Evolutionary conservation across 2,329 filamentous ascomycete species (phyloP), one percentile per base, ranked within the genome.

Genomic region (Colletotrichum tanaceti): DNA sequence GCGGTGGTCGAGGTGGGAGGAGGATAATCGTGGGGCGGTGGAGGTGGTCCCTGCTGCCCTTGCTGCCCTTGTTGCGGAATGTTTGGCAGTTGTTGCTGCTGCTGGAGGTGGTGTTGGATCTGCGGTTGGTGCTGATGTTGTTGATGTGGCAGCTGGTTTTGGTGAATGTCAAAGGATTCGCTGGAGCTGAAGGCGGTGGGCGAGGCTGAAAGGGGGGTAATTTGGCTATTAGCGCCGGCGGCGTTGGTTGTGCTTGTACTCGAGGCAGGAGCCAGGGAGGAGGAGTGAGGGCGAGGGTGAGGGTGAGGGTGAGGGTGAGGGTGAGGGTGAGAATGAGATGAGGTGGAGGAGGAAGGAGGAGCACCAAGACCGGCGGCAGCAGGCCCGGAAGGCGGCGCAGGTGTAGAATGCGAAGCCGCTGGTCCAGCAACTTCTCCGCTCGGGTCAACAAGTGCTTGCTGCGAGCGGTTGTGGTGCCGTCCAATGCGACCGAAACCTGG

Each of bases 381-480:
- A 44, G 62, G 52, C 5, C 53, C 63, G 24, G 55, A 61, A 63
- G 66, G 49, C 54, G 63, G 47, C 53, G 66, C 41, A 58, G 58
- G 50, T 57, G 58, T 57, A 46, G 64, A 64, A 64, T 71, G 43
- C 72, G 71, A 18, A 63, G 64, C 11, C 68, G 70, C 20, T 72
- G 66, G 16, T 61, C 66, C 70, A 71, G 73, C 71, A 73, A 63
- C 65, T 72, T 63, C 74, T 78, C 70, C 75, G 78, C 73, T 76
- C 79, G 78, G 77, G 75, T 85, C 85, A 74, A 80, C 79, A 74
- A 87, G 81, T 72, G 83, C 82, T 75, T 86, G 85, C 79, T 87
- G 86, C 77, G 86, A 86, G 74, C 85, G 84, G 75, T 86, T 86
- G 81, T 81, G 83, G 77, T 86, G 83, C 81, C 81, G 87, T 76